phyloP scores from a whole-genome alignment of 768 basidiomycete species.

The Tulasnella sp. region DNA sequence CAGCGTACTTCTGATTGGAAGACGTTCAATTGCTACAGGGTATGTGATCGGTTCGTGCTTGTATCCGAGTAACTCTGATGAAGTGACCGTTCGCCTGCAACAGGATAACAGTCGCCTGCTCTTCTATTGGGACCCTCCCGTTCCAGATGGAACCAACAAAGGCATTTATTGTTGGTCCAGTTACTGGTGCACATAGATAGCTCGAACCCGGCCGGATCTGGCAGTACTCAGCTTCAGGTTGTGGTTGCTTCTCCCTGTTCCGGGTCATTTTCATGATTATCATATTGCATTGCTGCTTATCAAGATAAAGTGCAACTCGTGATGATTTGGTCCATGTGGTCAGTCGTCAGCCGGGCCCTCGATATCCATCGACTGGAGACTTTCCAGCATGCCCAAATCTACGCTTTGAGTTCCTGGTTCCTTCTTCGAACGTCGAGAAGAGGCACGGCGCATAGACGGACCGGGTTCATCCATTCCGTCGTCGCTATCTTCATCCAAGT shows the following conservation, averaged over 20 bases:
- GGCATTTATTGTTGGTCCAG: background rate
- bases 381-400: background rate
- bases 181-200: background rate
- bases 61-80: background rate
- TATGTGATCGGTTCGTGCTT: background rate
- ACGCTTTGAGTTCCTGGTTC: background rate
- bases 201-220: too few species aligned
- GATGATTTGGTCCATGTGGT: background rate
- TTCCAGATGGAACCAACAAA: background rate
- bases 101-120: background rate
- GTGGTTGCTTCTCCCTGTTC: background rate
- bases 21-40: background rate
- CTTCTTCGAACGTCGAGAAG: background rate
- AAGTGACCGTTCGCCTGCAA: background rate
- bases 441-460: background rate
- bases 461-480: background rate
- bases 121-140: background rate
- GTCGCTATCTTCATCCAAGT: slow-evolving; percentile 6
- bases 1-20: background rate
- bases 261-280: background rate
- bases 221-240: background rate
- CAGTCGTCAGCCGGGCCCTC: background rate
- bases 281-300: background rate
- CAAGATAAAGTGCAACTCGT: background rate
- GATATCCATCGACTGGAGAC: slow-evolving; percentile 7